phyloP scores from a whole-genome alignment of 345 rosid genomes.

The Melaleuca quinquenervia region DNA sequence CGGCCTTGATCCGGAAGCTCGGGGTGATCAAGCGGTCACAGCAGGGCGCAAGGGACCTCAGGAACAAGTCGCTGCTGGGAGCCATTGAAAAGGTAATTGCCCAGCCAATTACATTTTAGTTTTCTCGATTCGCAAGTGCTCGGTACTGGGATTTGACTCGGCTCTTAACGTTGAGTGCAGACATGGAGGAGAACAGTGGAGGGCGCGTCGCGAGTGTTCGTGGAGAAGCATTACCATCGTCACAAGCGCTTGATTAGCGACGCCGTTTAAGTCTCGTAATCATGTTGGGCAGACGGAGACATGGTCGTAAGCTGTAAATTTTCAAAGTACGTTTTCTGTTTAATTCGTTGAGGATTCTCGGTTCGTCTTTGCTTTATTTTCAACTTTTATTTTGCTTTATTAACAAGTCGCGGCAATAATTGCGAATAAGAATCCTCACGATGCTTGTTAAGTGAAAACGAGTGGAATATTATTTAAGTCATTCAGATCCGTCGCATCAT shows the following conservation, averaged over 20 bases:
- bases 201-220: slow-evolving; percentile 64
- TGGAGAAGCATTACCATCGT: slow-evolving; percentile 71
- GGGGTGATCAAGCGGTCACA: slow-evolving; percentile 42
- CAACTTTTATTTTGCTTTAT: neutral
- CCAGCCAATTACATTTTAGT: rapidly evolving
- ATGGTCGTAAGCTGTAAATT: neutral
- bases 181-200: slow-evolving; percentile 84
- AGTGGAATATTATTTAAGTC: neutral
- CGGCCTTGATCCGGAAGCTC: slow-evolving; percentile 33
- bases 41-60: slow-evolving; percentile 23
- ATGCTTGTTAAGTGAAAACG: neutral
- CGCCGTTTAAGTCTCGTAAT: neutral
- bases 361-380: neutral
- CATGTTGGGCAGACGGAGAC: neutral
- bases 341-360: neutral
- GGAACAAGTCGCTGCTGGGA: slow-evolving; percentile 45
- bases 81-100: slow-evolving; percentile 44
- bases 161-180: slow-evolving; percentile 16
- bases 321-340: neutral
- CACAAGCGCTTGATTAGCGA: slow-evolving; percentile 75
- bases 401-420: neutral
- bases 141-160: neutral
- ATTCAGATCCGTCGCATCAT: no score
- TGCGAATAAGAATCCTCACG: neutral
- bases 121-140: neutral